Base-by-base conservation (phyloP, 768 basidiomycete species). In the Coprinopsis strossmayeri region DNA sequence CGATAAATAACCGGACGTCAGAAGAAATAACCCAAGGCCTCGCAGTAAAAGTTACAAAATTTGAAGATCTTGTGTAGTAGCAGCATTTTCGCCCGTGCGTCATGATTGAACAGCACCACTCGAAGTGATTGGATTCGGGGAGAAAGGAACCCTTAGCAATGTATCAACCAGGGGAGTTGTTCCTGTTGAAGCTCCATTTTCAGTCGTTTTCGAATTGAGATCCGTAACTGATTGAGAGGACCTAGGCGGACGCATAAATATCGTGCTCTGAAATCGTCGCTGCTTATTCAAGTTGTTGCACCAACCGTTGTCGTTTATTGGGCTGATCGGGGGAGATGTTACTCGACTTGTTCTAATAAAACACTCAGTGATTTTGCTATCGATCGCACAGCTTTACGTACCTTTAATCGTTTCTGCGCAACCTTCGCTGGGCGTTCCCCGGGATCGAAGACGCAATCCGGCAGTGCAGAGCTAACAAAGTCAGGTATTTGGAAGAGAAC, bases 301-400 rank as follows among this genome's bases (percentile, higher is more conserved):
- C 81, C 69, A 70, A 87, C 85, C 84, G 82, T 79, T 79, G 78
- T 63, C 83, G 84, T 73, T 88, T 88, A 60, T 83, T 82, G n/a
- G 86, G 85, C 67, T 79, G 69, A 51, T 87, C 84, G 9, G 82
- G 77, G 4, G 83, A 81, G 3, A 74, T 67, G 52, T 83, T 74
- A 53, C 65, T 73, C 26, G 81, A 77, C 58, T 84, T 86, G 44
- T 71, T 77, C 83, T 87, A 77, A 61, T 60, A 37, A 56, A 49
- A 47, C 44, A 50, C 27, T 21, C n/a, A 49, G 41, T 35, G 26
- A 23, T 18, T 30, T 18, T 18, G 27, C 26, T 32, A 18, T 45
- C 34, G 18, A 41, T 21, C n/a, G n/a, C n/a, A 23, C n/a, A 13
- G 39, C 5, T 7, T 10, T 27, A 49, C 67, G 66, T 64, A 78